Evolutionary conservation across 2,329 filamentous ascomycete genomes (phyloP), one percentile per base, ranked within the genome.

Genomic region (Fusarium hainanense): DNA sequence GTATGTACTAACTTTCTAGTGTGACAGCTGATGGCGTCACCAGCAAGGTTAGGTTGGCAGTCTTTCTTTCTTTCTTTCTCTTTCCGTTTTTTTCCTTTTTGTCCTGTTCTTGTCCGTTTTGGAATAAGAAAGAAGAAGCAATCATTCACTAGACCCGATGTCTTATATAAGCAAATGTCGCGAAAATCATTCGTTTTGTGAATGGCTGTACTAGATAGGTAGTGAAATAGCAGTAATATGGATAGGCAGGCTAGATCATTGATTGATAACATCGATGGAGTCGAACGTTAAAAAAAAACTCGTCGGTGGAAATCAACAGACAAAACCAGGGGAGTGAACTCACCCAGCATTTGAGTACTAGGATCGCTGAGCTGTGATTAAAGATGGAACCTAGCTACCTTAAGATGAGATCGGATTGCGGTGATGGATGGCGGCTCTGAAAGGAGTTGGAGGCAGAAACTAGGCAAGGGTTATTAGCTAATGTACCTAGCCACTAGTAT

Each of bases 91-190:
- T 37, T 34, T 18, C 12, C 10, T 37, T 37, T n/a, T n/a, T 37
- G 10, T 10, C 5, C 34, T 37, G 34, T 37, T 11, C 34, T n/a
- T 37, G 18, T 37, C 34, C 9, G 10, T 11, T 37, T 37, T 37
- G 6, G 34, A 37, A 37, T n/a, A n/a, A n/a, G 18, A 37, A 42
- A 16, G 37, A 74, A 72, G 71, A 74, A 72, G 71, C 54, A 72
- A 71, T 18, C 20, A 23, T 43, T 43, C 21, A 9, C n/a, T 37
- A 20, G 30, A 50, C 25, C 18, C n/a, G 12, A 21, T 13, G 21
- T 25, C 48, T 63, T n/a, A 18, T 28, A 43, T 16, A 37, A 43
- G n/a, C 25, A 41, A 49, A 61, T 18, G 13, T 34, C 23, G 30
- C n/a, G 9, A 50, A n/a, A 25, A 21, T 23, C 20, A 37, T 37